phyloP scores from a whole-genome alignment of 2,329 filamentous ascomycete species.

The Rutstroemia sp. region DNA sequence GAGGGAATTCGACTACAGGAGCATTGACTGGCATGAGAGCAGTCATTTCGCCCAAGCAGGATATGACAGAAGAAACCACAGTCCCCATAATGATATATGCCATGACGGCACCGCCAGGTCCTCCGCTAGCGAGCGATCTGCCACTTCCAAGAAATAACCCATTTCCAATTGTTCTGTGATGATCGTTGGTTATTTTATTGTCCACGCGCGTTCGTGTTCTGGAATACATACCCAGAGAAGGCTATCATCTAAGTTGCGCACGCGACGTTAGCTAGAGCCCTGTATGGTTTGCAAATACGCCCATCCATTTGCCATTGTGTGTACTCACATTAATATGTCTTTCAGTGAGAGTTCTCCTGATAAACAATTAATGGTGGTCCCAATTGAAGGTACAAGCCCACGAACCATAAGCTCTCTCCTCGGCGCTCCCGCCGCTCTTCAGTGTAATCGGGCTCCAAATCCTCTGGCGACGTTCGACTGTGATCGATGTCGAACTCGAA shows the following conservation, averaged over 20 bases:
- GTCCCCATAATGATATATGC: conserved; percentile 37
- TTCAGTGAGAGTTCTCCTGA: conserved; percentile 34
- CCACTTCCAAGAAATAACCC: conserved; percentile 37
- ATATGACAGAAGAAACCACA: conserved; percentile 36
- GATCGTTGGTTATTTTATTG: conserved; percentile 6
- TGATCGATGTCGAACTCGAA: conserved; percentile 19
- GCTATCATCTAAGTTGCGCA: conserved; percentile 34
- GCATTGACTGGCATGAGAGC: conserved; percentile 35
- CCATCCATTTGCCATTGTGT: background rate
- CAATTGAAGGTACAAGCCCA: background rate
- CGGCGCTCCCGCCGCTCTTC: conserved; percentile 22
- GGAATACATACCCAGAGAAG: conserved; percentile 33
- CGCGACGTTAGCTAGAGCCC: conserved; percentile 5
- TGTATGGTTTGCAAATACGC: background rate
- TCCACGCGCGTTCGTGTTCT: background rate
- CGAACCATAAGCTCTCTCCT: conserved; percentile 26
- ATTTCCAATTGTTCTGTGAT: conserved; percentile 34
- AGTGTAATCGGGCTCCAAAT: conserved; percentile 18
- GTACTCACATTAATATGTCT: conserved; percentile 34
- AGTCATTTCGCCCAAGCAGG: conserved; percentile 36
- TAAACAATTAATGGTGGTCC: conserved; percentile 9
- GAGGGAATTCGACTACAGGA: conserved; percentile 34
- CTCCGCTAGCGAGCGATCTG: conserved; percentile 33
- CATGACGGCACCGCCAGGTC: conserved; percentile 35
- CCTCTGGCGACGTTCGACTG: conserved; percentile 15